Evolutionary conservation across 495 filamentous ascomycete genomes (phyloP), one percentile per base, ranked within the genome.

Genomic region (Elasticomyces elasticus): DNA sequence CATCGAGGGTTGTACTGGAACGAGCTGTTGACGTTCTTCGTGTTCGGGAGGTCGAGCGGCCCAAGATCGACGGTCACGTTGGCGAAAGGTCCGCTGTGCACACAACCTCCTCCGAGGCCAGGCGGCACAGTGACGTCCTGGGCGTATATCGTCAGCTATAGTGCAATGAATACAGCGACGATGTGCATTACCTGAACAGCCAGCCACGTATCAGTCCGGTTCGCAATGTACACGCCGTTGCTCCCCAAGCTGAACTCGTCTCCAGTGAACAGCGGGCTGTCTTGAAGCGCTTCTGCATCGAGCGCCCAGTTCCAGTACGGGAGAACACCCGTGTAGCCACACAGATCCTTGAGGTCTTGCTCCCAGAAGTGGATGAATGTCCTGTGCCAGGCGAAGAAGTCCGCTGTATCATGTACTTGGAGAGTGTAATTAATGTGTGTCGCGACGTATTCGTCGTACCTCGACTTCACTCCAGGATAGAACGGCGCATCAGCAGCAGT

Each of bases 391-490:
- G 76, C 66, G 30, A 85, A 68, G 66, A 89, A 85, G 52, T 75
- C 76, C 13, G 80, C 74, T 5, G 76, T 78, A 54, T 70, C 77
- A 62, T 87, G 85, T 52, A 86, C 83, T 1, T 60, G 51, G 12
- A 70, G 58, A 3, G 80, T 81, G 61, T 84, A 73, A 51, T 79
- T 74, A 62, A 86, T 83, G 63, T 89, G 85, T 12, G 74, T 75
- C 12, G 75, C 80, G 35, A 81, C 71, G 60, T 86, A 87, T 62
- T 88, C 83, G 68, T 88, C 84, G 56, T 78, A 83, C n/a, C 79
- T 72, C 57, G 69, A 76, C 63, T 64, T 72, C 0, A 75, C 74
- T 33, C 78, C 77, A 53, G 72, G 45, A 24, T 54, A 54, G 42
- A 26, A n/a, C 1, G 26, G 51, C 42, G 43, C 27, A 40, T 54